Base-by-base conservation (phyloP, 345 rosid genomes). In the Eucalyptus virginea region DNA sequence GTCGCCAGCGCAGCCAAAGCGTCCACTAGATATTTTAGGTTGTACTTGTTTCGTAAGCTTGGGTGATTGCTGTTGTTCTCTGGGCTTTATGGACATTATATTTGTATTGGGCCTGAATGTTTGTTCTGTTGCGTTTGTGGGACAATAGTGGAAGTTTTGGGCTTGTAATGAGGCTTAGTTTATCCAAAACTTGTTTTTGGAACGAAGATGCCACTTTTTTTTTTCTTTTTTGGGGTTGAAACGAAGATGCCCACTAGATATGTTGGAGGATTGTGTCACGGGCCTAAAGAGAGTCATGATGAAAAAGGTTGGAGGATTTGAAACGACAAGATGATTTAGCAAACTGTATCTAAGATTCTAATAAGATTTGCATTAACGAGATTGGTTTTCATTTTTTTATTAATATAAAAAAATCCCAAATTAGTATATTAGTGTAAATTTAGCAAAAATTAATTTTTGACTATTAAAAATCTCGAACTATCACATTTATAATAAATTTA, bases 391-490 rank as follows among this genome's bases (percentile, higher is more conserved):
- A 17, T 67, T 32, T n/a, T 32, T 8, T 1, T 32, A 15, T 34
- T 32, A 12, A 48, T 12, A 48, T 47, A 48, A 49, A 49, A 49
- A 49, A 49, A 49, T 12, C 51, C 5, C 6, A 49, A 49, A 14
- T 14, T 49, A 49, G 1, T 49, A 15, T 49, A 49, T 49, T 2
- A 1, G 6, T 1, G 2, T 49, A 14, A 49, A 49, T 49, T 49
- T 49, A 49, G 2, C 51, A 49, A 49, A 49, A 14, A 49, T 1
- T 49, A 49, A 49, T 12, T 4, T 47, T 48, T 48, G 1, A 48
- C 2, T 4, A 48, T 3, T 1, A 48, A 48, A 48, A 48, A 48
- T 48, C 50, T 4, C 0, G 14, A 1, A 48, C 6, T 48, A 48
- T 13, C 13, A 48, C 16, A 48, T 48, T 48, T 13, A 13, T 48